Evolutionary conservation across 257 asterid genomes (phyloP), one percentile per base, ranked within the genome.

Genomic region (Vinca minor): DNA sequence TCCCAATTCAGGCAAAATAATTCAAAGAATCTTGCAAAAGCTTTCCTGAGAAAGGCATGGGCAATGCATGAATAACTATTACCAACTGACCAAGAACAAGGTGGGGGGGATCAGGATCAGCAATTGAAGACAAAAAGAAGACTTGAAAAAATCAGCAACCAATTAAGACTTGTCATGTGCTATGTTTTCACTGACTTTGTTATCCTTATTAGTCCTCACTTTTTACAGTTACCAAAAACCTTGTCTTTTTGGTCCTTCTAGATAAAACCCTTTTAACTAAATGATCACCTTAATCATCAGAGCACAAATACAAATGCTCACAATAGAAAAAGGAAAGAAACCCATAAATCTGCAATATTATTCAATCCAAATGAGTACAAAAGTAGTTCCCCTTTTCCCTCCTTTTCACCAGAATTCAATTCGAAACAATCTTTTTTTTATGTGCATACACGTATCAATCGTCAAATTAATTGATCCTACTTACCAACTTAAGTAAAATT

Each of bases 221-320:
- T 57, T 21, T 50, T 65, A 68, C 75, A 77, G 72, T 45, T 38
- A 39, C 26, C 28, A 57, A 77, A 47, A 71, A n/a, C 28, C 38
- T 55, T 55, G 77, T 57, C 62, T 32, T 75, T 70, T 60, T 65
- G 66, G 82, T 59, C 66, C 76, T 78, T 75, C 82, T 64, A 50
- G 79, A 72, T 57, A 76, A 73, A n/a, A n/a, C n/a, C n/a, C n/a
- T 76, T 25, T 65, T 77, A 21, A 62, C 59, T 4, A 61, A 73
- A 71, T 72, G 76, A 78, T 44, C 65, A 74, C 72, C 81, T 69
- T 76, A 76, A 74, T 79, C 82, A 80, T 75, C 71, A 73, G n/a
- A n/a, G 55, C 77, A 65, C 76, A 65, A 26, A 39, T 67, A 69
- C 67, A 74, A 66, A 54, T 56, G 73, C 67, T 63, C 34, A 18